These are phyloP conservation scores for Castanopsis chinensis DNA, from an alignment of 306 rosid species.

Conservation along the genomic window DNA sequence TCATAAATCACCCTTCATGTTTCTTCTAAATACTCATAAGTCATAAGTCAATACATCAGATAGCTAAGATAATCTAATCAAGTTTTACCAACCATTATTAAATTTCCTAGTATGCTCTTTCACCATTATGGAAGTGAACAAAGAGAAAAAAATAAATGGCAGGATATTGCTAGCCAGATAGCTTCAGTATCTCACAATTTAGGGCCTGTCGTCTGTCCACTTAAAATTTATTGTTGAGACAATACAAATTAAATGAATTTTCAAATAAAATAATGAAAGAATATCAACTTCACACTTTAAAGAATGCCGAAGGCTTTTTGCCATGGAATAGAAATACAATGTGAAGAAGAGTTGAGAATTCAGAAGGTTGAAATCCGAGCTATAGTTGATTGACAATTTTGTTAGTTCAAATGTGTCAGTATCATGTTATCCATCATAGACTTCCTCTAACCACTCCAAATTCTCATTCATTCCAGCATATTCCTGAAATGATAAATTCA, in stretches of 20 bases:
- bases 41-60: neutral
- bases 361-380: neutral
- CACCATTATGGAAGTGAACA: neutral
- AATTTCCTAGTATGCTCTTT: neutral
- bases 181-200: neutral
- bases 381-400: neutral
- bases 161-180: neutral
- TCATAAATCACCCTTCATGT: neutral
- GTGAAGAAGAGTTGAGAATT: neutral
- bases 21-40: neutral
- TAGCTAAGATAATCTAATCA: neutral
- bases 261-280: neutral
- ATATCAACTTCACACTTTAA: neutral
- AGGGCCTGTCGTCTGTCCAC: neutral
- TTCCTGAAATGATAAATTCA: slow-evolving; percentile 5
- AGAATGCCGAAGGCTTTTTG: neutral
- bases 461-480: neutral
- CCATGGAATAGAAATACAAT: neutral
- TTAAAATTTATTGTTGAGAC: neutral
- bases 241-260: neutral
- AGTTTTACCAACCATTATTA: neutral
- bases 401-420: neutral
- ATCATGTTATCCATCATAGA: neutral
- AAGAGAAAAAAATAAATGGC: neutral
- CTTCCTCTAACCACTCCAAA: neutral